Evolutionary conservation across 305 asterid genomes (phyloP), one percentile per base, ranked within the genome.

Genomic region (Fraxinus floribunda): DNA sequence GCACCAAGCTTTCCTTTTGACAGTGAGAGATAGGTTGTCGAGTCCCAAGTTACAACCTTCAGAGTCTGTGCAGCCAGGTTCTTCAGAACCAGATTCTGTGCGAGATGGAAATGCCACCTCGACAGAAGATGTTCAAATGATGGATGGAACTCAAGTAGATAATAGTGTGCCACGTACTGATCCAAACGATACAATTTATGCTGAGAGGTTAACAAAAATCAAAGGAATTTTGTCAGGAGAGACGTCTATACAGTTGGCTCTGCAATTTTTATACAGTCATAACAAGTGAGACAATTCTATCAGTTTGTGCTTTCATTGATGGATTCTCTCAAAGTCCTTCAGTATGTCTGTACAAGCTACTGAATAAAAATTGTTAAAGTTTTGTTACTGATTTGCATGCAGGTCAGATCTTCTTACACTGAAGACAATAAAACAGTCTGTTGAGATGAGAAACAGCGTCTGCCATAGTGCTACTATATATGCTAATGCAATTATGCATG

Each of bases 381-480:
- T 76, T 80, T 68, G 24, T 79, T 80, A 6, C 46, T 86, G 41
- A 71, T 88, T 87, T 86, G 46, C 85, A 55, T 91, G 35, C 89
- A 97, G 99, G 85, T 97, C 98, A 5, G 99, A 97, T 91, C 98
- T 97, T 83, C 98, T 92, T 80, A 95, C 95, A 86, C 96, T 95
- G 8, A 97, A 95, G 94, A 97, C 98, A 71, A 97, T 97, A 82
- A 95, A 97, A 89, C 99, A 97, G 83, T 95, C 98, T 60, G 93
- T 97, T 83, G 99, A 97, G 93, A 92, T 93, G 97, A 92, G 98
- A 90, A 95, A 95, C 78, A 95, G 98, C 77, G 99, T 95, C 68
- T 97, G 98, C 89, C 99, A 95, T 74, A 97, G 99, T 88, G 98
- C 99, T 82, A 95, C 98, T 39, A 95, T 97, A 84, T 95, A 95